A percentile compares a stretch with the other conserved stretches of the same genome.
These are phyloP conservation scores for Aspergillus fijiensis DNA, from an alignment of 2,329 filamentous ascomycete genomes.

Conservation along the genomic window DNA sequence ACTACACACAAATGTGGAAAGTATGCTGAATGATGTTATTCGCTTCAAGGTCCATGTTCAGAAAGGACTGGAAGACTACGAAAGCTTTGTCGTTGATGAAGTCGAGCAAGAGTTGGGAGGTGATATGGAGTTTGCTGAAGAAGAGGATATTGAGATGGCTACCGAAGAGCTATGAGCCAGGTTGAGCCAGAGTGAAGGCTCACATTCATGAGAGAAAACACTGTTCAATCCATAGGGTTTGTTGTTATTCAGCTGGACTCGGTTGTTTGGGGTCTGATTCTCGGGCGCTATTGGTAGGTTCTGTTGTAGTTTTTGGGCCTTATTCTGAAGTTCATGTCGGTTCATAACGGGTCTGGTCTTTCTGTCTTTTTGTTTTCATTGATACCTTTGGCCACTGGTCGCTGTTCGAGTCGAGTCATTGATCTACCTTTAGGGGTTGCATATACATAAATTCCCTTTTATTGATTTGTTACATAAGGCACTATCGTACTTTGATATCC, in stretches of 20 bases:
- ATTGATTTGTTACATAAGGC: no score
- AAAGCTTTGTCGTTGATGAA: conserved; percentile 88
- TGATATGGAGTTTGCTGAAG: conserved; percentile 51
- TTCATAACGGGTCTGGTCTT: neutral
- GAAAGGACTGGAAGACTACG: conserved; percentile 88
- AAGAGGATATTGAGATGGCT: conserved; percentile 18
- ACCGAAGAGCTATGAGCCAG: conserved; percentile 11
- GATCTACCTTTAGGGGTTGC: neutral
- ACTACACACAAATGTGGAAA: conserved; percentile 94
- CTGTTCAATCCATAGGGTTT: neutral
- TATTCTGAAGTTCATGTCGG: neutral
- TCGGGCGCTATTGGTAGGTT: conserved; percentile 8
- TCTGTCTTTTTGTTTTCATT: neutral
- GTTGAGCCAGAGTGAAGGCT: no score
- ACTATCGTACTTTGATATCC: no score
- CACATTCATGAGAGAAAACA: no score
- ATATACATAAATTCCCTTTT: neutral
- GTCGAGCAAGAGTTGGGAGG: conserved; percentile 80
- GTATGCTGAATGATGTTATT: conserved; percentile 94
- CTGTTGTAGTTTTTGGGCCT: neutral
- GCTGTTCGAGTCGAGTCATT: neutral
- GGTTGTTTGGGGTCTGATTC: neutral
- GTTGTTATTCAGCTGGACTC: neutral
- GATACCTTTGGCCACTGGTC: conserved; percentile 1
- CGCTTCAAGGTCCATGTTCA: conserved; percentile 98